Base-by-base conservation (phyloP, 2,329 filamentous ascomycete species). In the Xylariaceae sp. region DNA sequence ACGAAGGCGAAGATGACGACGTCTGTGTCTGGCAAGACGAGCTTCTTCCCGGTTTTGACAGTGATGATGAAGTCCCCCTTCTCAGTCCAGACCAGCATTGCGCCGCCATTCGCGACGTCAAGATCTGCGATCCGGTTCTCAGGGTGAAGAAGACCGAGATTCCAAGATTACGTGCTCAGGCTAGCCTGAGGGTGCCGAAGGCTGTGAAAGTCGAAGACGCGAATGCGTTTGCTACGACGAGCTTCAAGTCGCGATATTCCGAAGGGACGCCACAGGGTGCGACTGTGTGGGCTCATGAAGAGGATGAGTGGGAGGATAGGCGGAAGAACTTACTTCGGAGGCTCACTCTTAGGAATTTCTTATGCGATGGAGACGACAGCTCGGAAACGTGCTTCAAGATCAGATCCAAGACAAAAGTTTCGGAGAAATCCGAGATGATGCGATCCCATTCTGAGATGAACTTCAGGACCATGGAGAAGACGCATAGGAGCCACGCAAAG, bases 1-100 rank as follows among this genome's bases (percentile, higher is more conserved):
- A 64, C 2, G 64, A 64, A 13, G 66, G 53, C 2, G 60, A 61
- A 17, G 66, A 69, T 15, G 66, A 68, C 30, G 65, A 69, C n/a
- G 37, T 67, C 7, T 64, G 62, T 18, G 62, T 67, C 2, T 67
- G 66, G 66, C 53, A 58, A 44, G 54, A 65, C 5, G 45, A 35
- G 5, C 60, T 62, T 2, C 23, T 62, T 1, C 58, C 59, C 0
- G 61, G 66, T 7, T 45, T 61, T 5, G 30, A 56, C 8, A 60
- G 62, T 30, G 57, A 64, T 2, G 61, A 63, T 5, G 64, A 66
- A 17, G 52, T 30, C 1, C n/a, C 61, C 5, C 44, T 17, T 0
- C 44, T 23, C 2, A 55, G 60, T 4, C 23, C 23, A 30, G 48
- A 60, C 1, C 23, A 18, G 11, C 23, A 62, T 54, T 2, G 23